phyloP scores from a whole-genome alignment of 805 yeast genomes.

The Yamadazyma olivae region DNA sequence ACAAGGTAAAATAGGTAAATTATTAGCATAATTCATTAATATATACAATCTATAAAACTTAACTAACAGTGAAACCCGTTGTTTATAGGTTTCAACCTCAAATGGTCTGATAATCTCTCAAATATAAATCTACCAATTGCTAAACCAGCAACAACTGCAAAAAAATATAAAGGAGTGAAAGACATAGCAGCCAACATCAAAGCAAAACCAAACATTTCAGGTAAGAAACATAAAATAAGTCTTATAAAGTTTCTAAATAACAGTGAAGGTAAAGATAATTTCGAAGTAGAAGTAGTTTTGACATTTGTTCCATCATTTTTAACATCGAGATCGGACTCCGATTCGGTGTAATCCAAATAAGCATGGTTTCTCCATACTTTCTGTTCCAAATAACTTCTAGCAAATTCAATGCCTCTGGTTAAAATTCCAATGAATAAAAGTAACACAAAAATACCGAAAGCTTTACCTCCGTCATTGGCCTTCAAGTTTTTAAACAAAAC shows the following conservation, averaged over 20 bases:
- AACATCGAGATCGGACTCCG: background rate
- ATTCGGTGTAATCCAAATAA: slow-evolving; percentile 9
- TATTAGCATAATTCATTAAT: background rate
- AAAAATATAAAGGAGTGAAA: slow-evolving; percentile 62
- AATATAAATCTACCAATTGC: slow-evolving; percentile 69
- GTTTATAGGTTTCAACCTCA: slow-evolving; percentile 15
- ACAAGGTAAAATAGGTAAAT: slow-evolving; percentile 1
- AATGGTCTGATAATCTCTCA: slow-evolving; percentile 49
- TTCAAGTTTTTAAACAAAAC: slow-evolving; percentile 55
- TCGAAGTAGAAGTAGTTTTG: background rate
- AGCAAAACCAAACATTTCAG: slow-evolving; percentile 67
- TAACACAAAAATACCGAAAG: slow-evolving; percentile 70
- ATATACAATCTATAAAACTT: background rate
- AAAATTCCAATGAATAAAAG: slow-evolving; percentile 57
- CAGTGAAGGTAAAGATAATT: slow-evolving; percentile 1
- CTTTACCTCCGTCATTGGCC: slow-evolving; percentile 56
- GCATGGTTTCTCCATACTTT: slow-evolving; percentile 53
- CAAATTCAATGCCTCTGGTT: slow-evolving; percentile 57
- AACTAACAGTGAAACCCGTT: slow-evolving; percentile 6
- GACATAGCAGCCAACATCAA: slow-evolving; percentile 81
- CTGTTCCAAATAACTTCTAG: slow-evolving; percentile 64
- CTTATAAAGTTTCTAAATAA: slow-evolving; percentile 51
- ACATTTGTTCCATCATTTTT: background rate
- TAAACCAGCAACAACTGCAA: slow-evolving; percentile 69
- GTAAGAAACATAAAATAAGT: slow-evolving; percentile 51